Evolutionary conservation across 106 monocot species (phyloP), one percentile per base, ranked within the genome.

Genomic region (Ottelia alismoides): DNA sequence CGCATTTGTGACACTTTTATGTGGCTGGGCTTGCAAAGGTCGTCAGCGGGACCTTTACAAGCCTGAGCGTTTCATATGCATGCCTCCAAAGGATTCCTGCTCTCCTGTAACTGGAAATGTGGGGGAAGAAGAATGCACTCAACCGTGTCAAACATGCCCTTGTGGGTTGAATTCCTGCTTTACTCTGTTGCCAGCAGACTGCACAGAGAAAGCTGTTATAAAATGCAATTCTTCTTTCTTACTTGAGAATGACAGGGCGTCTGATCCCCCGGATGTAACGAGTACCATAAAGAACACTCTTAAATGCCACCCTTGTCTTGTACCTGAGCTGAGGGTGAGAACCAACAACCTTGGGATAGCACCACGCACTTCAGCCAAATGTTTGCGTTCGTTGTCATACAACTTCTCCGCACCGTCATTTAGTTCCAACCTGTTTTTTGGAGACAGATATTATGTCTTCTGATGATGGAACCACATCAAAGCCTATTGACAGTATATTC

Each of bases 21-120:
- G 74, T 80, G 98, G 98, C 40, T 99, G 98, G 98, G 98, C 90
- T 52, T 90, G 98, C 72, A 99, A 91, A 57, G 80, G 89, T 35
- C 73, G 85, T 17, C 62, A 61, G 1, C 52, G 70, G 64, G 89
- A 77, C 74, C 28, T 65, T n/a, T 70, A 70, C 21, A 60, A 32
- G 57, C 51, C 75, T 68, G 69, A 16, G 16, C 10, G 6, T 43
- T 43, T 43, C 40, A 16, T 43, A 7, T 43, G 40, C 40, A 43
- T 7, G 16, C 16, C 40, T 43, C 16, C 40, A 43, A 16, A 16
- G 10, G 6, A 6, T 43, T 6, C 6, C 10, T 6, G 16, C 6
- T 7, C 16, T 43, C 40, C 40, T 16, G 6, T 16, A 16, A 6
- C 6, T 6, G 16, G 16, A 43, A 16, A 43, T 43, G 6, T 16